Percentiles rank a stretch among this genome's conserved stretches.
These are phyloP conservation scores for Cicer pinnatifidum DNA, from an alignment of 306 rosid genomes.

Conservation along the genomic window DNA sequence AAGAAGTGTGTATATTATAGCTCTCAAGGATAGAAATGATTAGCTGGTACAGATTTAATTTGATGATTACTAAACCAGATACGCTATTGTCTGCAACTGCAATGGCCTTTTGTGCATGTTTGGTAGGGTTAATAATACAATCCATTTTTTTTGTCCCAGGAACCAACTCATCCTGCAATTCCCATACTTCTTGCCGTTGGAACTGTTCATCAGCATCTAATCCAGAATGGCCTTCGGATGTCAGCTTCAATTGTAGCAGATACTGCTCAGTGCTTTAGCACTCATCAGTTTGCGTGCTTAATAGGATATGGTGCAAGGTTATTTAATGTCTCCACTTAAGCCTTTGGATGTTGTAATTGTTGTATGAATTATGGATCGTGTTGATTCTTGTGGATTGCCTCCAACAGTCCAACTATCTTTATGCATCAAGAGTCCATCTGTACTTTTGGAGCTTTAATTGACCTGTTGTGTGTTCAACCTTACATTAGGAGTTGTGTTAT, in stretches of 20 bases:
- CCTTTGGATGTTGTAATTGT: not conserved
- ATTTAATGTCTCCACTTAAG: slow-evolving; percentile 40
- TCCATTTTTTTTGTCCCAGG: slow-evolving; percentile 52
- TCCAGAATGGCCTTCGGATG: slow-evolving; percentile 88
- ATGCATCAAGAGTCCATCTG: too few species aligned
- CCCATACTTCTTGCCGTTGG: slow-evolving; percentile 98
- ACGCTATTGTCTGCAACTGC: slow-evolving; percentile 27
- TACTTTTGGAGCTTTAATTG: too few species aligned
- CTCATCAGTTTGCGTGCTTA: slow-evolving; percentile 98
- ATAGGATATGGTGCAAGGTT: slow-evolving; percentile 99
- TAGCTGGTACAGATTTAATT: slow-evolving; percentile 22
- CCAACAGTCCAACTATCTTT: too few species aligned
- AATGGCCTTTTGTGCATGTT: slow-evolving; percentile 6
- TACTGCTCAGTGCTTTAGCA: slow-evolving; percentile 98
- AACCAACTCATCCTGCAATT: slow-evolving; percentile 92
- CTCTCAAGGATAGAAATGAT: slow-evolving; percentile 33
- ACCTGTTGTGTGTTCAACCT: too few species aligned
- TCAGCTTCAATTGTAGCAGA: slow-evolving; percentile 91
- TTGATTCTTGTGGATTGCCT: too few species aligned
- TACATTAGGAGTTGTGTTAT: too few species aligned
- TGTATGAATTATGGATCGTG: too few species aligned
- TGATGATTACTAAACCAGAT: slow-evolving; percentile 5
- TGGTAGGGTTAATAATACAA: slow-evolving; percentile 38
- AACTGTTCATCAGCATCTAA: slow-evolving; percentile 98
- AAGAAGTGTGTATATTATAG: slow-evolving; percentile 19